Evolutionary conservation across 208 protist genomes (phyloP).

Genomic region (Wallacemonas sp.): DNA sequence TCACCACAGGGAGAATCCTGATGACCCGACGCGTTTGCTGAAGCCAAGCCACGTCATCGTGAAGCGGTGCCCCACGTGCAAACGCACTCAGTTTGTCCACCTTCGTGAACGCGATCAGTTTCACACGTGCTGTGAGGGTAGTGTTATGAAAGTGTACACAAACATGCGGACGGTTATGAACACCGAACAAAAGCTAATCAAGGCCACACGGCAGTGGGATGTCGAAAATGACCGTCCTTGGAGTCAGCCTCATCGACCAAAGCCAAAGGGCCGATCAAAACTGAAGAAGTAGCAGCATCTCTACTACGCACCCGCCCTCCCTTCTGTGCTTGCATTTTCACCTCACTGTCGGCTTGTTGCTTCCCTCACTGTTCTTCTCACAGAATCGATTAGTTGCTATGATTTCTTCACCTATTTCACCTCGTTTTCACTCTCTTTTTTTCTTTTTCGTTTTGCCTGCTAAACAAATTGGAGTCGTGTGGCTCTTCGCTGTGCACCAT

Average conservation of each 20-base stretch:
- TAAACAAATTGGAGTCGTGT: too few species aligned
- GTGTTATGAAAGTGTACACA: conserved; percentile 66
- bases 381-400: too few species aligned
- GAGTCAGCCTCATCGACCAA: conserved; percentile 78
- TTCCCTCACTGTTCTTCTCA: background rate
- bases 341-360: too few species aligned
- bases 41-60: conserved; percentile 78
- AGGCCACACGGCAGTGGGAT: conserved; percentile 76
- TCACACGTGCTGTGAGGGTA: conserved; percentile 88
- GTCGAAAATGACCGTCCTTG: conserved; percentile 76
- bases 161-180: conserved; percentile 87
- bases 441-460: too few species aligned
- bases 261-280: conserved; percentile 86
- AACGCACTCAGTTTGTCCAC: conserved; percentile 71
- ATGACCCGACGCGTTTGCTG: conserved; percentile 75
- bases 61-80: conserved; percentile 77
- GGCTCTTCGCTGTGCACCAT: too few species aligned
- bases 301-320: too few species aligned
- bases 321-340: too few species aligned
- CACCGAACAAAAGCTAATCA: conserved; percentile 59
- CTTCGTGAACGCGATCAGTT: conserved; percentile 59
- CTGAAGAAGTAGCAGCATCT: conserved; percentile 63
- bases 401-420: too few species aligned
- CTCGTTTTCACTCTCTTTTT: background rate
- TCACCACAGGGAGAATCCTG: conserved; percentile 67